These are phyloP conservation scores for Debaryomycetaceae sp. DNA, from an alignment of 1,139 yeast genomes.

Conservation along the genomic window DNA sequence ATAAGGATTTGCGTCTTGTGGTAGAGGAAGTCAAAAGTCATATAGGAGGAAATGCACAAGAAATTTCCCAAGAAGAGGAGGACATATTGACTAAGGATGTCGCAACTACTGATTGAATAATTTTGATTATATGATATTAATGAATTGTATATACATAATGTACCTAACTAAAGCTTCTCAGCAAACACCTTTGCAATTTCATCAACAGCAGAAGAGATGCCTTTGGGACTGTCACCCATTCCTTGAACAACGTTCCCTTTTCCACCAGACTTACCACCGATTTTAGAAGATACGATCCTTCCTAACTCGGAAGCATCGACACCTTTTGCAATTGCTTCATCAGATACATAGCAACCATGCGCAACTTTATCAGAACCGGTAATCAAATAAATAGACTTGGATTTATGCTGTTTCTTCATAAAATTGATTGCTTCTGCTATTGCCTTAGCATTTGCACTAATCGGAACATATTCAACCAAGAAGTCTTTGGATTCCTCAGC, in stretches of 20 bases:
- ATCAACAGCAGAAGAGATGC: constrained; percentile 68
- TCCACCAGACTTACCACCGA: constrained; percentile 99
- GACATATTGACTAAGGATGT: constrained; percentile 24
- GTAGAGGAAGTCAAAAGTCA: constrained; percentile 45
- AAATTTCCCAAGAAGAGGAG: constrained; percentile 56
- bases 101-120: background rate
- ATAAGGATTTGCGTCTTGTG: constrained; percentile 36
- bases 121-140: background rate
- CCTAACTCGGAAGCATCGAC: constrained; percentile 77
- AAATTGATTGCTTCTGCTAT: constrained; percentile 87
- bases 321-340: constrained; percentile 67
- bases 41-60: constrained; percentile 48
- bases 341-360: constrained; percentile 88
- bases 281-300: constrained; percentile 58
- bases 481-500: constrained; percentile 45
- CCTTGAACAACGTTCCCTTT: constrained; percentile 97
- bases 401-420: constrained; percentile 74
- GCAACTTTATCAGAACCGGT: constrained; percentile 87
- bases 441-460: constrained; percentile 88
- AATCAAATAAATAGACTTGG: constrained; percentile 76
- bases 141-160: background rate
- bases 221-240: constrained; percentile 80
- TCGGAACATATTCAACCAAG: constrained; percentile 65
- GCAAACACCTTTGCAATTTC: constrained; percentile 59
- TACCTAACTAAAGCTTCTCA: constrained; percentile 45